These are phyloP conservation scores for Neurospora sublineolata DNA, from an alignment of 495 filamentous ascomycete genomes.

Conservation along the genomic window DNA sequence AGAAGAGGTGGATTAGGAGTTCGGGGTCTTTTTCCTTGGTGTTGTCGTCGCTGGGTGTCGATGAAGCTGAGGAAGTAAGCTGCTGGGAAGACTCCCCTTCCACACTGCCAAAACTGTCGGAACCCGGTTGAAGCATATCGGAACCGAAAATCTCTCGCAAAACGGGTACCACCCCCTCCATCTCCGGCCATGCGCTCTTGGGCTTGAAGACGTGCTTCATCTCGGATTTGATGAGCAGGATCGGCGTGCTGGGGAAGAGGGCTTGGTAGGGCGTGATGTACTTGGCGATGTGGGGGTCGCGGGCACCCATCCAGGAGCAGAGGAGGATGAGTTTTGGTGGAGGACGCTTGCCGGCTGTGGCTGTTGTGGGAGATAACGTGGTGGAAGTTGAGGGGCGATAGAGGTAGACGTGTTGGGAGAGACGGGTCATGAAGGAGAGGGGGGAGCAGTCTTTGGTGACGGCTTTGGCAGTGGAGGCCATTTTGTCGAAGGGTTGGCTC, in stretches of 20 bases:
- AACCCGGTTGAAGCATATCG: background rate
- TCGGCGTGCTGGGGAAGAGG: conserved; percentile 26
- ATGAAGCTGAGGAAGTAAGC: background rate
- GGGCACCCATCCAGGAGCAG: conserved; percentile 35
- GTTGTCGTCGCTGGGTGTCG: background rate
- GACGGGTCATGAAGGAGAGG: conserved; percentile 25
- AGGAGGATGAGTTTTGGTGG: conserved; percentile 32
- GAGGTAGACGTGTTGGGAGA: conserved; percentile 25
- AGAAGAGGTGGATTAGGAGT: conserved; percentile 32
- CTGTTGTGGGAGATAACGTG: background rate
- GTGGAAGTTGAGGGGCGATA: conserved; percentile 18
- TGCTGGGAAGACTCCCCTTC: background rate
- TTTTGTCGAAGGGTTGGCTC: background rate
- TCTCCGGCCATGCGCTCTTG: background rate
- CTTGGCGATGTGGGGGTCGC: conserved; percentile 33
- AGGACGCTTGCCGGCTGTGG: background rate
- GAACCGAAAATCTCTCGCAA: conserved; percentile 8
- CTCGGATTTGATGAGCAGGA: conserved; percentile 30
- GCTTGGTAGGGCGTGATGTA: conserved; percentile 30
- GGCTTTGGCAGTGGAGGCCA: conserved; percentile 11
- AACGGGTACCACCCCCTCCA: conserved; percentile 12
- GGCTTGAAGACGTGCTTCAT: conserved; percentile 18
- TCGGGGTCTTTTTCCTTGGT: conserved; percentile 9
- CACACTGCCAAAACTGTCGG: background rate
- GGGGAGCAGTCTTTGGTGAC: conserved; percentile 2